A percentile compares a stretch with the other conserved stretches of the same genome.
phyloP scores from a whole-genome alignment of 768 basidiomycete genomes.

The Clavulina sp. region DNA sequence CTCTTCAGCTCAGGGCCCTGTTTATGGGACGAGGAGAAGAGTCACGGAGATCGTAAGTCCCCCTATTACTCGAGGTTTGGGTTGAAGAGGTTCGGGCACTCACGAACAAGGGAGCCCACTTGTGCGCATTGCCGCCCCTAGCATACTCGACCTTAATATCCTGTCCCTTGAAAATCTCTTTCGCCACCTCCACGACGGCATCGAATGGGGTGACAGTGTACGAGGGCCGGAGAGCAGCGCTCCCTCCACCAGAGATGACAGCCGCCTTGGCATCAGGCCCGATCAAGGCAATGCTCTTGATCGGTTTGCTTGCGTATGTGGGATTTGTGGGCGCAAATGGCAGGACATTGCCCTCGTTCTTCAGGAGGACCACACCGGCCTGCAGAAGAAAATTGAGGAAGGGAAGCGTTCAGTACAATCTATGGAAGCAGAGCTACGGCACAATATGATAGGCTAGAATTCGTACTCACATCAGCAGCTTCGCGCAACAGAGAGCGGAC shows the following conservation, averaged over 20 bases:
- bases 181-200: conserved; percentile 35
- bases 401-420: background rate
- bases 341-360: conserved; percentile 39
- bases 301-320: too few relatives aligned
- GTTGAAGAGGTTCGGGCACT: background rate
- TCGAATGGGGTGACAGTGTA: conserved; percentile 50
- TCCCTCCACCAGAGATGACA: conserved; percentile 60
- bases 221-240: conserved; percentile 43
- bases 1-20: background rate
- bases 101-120: background rate
- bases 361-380: conserved; percentile 31
- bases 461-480: conserved; percentile 41
- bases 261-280: conserved; percentile 50
- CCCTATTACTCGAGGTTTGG: background rate
- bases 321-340: conserved; percentile 27
- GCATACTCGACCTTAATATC: conserved; percentile 43
- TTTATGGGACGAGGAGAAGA: too few relatives aligned
- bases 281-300: conserved; percentile 41
- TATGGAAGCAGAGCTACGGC: background rate
- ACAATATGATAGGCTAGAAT: background rate
- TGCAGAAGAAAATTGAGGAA: background rate
- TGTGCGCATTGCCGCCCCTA: background rate
- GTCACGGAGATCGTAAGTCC: background rate
- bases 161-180: conserved; percentile 27
- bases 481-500: conserved; percentile 40